Base-by-base conservation (phyloP, 2,329 filamentous ascomycete species). In the Thelonectria discophora region DNA sequence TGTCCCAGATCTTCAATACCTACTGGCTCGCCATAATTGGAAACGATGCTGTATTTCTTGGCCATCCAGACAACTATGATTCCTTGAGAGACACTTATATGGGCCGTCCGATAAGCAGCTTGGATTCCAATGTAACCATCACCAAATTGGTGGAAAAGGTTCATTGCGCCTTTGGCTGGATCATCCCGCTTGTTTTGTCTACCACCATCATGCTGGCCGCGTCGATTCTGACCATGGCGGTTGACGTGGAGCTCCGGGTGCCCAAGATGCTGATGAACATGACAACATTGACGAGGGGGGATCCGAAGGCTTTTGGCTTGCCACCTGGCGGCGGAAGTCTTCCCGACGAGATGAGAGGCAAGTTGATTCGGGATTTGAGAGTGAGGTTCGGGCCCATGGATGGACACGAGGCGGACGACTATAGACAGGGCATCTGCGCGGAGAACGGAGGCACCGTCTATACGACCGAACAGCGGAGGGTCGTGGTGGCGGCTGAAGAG, bases 251-350 rank as follows among this genome's bases (percentile, higher is more conserved):
- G 37, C 47, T 61, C 13, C 34, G 42, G 1, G 42, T 56, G 13
- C 58, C 58, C 1, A 60, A 55, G 21, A 60, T 60, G 58, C 40
- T 55, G 20, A 55, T 60, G 58, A 60, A 60, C 11, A 34, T 60
- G 17, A 51, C 58, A 5, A 40, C 58, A 10, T 24, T 60, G 47
- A 60, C 58, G 3, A 55, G 58, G 15, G 58, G 51, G 15, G 49
- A 34, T 17, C 37, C 50, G 13, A 17, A 55, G 18, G n/a, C 18
- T 21, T 55, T 46, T 13, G 17, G 27, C 20, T 40, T 60, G 3
- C 52, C 52, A 5, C 40, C 47, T 2, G 52, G 47, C 0, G 51
- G 52, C 3, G 58, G 58, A 15, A 40, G 52, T 6, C 39, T 60
- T 42, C 6, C 34, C 5, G 52, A 56, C 6, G 52, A 55, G 40